Conservation (phyloP, 2,329 filamentous ascomycete genomes). For the Lasiodiplodia theobromae region DNA sequence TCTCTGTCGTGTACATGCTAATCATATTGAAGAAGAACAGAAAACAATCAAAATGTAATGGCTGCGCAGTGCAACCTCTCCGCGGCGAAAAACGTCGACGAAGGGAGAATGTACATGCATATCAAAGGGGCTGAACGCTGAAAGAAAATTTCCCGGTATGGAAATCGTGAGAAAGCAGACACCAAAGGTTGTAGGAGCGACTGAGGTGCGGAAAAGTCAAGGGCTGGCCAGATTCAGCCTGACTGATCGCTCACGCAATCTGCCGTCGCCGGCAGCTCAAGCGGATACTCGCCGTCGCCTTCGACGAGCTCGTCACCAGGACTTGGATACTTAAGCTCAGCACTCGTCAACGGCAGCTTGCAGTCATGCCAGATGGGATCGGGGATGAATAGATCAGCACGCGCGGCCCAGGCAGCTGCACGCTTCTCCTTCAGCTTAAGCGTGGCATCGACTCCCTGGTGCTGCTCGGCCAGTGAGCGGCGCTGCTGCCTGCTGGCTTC, state of each 20-base stretch:
- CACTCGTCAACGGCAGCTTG: slow-evolving; percentile 42
- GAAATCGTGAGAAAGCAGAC: background rate
- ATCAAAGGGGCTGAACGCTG: background rate
- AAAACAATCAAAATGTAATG: background rate
- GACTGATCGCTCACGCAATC: slow-evolving; percentile 30
- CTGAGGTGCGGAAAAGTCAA: background rate
- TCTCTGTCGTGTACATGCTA: background rate
- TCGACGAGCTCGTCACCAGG: slow-evolving; percentile 53
- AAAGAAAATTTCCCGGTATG: background rate
- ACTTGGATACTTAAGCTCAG: slow-evolving; percentile 53
- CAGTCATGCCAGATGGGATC: slow-evolving; percentile 39
- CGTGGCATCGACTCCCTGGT: slow-evolving; percentile 27
- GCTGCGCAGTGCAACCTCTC: background rate
- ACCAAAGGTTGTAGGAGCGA: background rate
- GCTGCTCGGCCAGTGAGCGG: background rate
- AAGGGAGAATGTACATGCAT: background rate
- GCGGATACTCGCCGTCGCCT: slow-evolving; percentile 54
- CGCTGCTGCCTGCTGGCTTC: slow-evolving; percentile 6
- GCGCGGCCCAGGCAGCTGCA: slow-evolving; percentile 44
- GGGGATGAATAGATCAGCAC: slow-evolving; percentile 51
- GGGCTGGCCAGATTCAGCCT: background rate
- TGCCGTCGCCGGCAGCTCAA: slow-evolving; percentile 44
- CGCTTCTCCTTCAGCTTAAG: slow-evolving; percentile 32
- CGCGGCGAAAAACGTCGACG: background rate
- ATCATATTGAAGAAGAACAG: background rate